Evolutionary conservation across 257 asterid genomes (phyloP), one percentile per base, ranked within the genome.

Genomic region (Nicotiana attenuata): DNA sequence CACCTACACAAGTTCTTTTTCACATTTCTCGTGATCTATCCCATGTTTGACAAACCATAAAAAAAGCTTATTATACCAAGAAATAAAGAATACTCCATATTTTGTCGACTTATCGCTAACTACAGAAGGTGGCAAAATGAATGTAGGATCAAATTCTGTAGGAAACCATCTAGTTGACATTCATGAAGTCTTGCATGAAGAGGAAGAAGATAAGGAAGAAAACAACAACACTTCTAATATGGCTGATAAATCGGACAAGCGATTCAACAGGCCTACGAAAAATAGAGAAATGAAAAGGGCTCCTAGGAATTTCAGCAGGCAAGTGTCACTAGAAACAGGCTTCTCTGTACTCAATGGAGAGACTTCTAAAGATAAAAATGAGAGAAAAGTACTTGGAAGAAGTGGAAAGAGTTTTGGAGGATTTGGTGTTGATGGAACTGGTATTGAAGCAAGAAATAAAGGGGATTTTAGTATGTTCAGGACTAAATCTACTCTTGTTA

Each of bases 401-500:
- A 95, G 96, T 81, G 99, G 98, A 2, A 89, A 86, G 0, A 95
- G 98, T 78, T 90, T 95, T 56, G 92, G 97, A 55, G 97, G 96
- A 35, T 92, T 89, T 81, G 92, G 93, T 0, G 77, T 85, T 17
- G 78, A 83, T 50, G 87, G 88, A 1, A 71, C 29, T 66, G 87
- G 66, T 1, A 65, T 77, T 4, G 91, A 65, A 20, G 96, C 88
- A 75, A 88, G 80, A 75, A 85, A 83, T 16, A 93, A 87, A 82
- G 93, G 91, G 0, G 99, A 95, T 81, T 95, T 91, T 82, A 84
- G 31, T 22, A 89, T 88, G 14, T 95, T 93, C 60, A 90, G 92
- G 73, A 93, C 98, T 2, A 92, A 91, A 85, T 90, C 98, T 0
- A 81, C 85, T 59, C 85, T 95, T 45, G 90, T 86, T 26, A 87